Base-by-base conservation (phyloP, 257 asterid species). In the Penstemon newberryi region DNA sequence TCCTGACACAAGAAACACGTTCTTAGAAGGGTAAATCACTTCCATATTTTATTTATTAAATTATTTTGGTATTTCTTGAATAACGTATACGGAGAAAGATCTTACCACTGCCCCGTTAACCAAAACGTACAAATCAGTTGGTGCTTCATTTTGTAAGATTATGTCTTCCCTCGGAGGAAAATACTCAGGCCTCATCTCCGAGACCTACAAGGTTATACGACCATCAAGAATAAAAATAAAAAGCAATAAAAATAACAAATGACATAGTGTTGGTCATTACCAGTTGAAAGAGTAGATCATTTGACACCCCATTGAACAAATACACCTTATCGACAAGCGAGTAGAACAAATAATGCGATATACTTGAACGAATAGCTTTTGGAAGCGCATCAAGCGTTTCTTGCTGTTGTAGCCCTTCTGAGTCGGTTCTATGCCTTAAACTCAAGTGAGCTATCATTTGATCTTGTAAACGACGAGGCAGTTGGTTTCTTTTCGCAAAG, bases 391-490 rank as follows among this genome's bases (percentile, higher is more conserved):
- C 94, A 15, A 86, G 87, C 54, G 80, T 86, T 74, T 88, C 94
- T 70, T 86, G 97, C 60, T 88, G 97, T 65, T 85, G 92, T 56
- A 90, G 82, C 56, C 96, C 96, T 85, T 90, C 97, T 1, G 97
- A 81, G 52, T 90, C 97, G 2, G 95, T 83, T 73, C 97, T 86
- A 73, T 70, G 82, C 85, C 77, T 84, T 74, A 90, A 83, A 70
- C 92, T 81, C 83, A 90, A 73, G 80, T 90, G 94, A 49, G 90
- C 82, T 72, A 88, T 66, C 94, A 90, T 90, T 79, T 90, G 97
- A 60, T 90, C 97, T 60, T 69, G 87, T 62, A 90, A 83, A 4
- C 89, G 86, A 60, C 68, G 66, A 8, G 96, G 90, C 71, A 90
- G 80, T 6, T 66, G 81, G 56, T 90, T 90, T 87, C 96, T 84